phyloP scores from a whole-genome alignment of 164 flowering plant genomes.

The Sextonia rubra region DNA sequence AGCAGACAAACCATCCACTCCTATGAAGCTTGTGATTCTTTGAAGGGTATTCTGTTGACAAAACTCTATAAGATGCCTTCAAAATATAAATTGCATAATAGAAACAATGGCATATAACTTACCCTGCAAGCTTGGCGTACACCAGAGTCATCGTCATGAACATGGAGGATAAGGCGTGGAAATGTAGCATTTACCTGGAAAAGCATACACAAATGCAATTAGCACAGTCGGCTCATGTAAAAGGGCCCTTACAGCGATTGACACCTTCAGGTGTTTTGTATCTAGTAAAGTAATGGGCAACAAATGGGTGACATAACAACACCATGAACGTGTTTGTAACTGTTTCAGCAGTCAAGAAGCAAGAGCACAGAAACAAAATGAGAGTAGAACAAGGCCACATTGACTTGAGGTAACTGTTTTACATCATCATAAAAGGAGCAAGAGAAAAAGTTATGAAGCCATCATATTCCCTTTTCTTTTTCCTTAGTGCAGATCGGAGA shows the following conservation, averaged over 20 bases:
- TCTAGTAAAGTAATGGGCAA: neutral
- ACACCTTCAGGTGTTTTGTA: neutral
- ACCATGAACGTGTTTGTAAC: neutral
- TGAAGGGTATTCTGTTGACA: conserved; percentile 54
- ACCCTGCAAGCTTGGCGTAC: conserved; percentile 89
- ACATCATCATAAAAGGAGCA: too few species aligned
- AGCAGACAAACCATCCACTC: conserved; percentile 40
- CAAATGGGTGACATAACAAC: neutral
- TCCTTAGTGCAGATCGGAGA: too few species aligned
- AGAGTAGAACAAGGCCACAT: neutral
- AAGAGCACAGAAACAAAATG: neutral
- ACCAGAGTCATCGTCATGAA: conserved; percentile 70
- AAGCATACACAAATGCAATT: neutral
- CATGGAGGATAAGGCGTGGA: conserved; percentile 80
- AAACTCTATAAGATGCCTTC: neutral
- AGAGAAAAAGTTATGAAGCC: too few species aligned
- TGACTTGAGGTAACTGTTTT: too few species aligned
- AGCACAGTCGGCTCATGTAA: neutral
- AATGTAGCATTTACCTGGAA: conserved; percentile 70
- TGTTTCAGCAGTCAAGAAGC: neutral
- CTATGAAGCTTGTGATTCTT: conserved; percentile 46
- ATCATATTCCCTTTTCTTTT: too few species aligned
- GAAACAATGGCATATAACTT: conserved; percentile 12
- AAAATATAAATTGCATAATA: neutral
- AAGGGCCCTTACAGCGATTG: neutral